These are phyloP conservation scores for Nitzschia sp. DNA, from an alignment of 108 stramenopile genomes.

Conservation along the genomic window DNA sequence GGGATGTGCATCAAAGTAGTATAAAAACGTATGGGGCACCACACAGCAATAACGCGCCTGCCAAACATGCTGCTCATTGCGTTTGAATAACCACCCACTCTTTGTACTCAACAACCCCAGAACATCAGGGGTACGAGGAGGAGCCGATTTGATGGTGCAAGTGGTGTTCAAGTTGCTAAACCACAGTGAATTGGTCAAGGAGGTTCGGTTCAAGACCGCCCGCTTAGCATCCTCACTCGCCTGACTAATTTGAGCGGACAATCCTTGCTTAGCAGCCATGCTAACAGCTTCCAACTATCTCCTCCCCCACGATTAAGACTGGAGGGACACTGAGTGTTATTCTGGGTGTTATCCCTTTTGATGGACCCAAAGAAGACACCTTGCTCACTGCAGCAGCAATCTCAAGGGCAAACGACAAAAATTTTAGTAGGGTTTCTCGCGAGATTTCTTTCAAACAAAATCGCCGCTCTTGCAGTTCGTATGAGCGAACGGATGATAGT, in stretches of 20 bases:
- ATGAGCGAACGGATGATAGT: constrained; percentile 1
- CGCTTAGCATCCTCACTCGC: constrained; percentile 88
- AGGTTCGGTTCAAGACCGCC: constrained; percentile 68
- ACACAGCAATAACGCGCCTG: constrained; percentile 94
- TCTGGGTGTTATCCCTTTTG: too few relatives aligned
- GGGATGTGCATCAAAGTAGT: constrained; percentile 91
- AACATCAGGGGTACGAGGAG: constrained; percentile 84
- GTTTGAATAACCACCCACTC: constrained; percentile 90
- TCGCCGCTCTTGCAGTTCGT: too few relatives aligned
- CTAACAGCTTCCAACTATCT: too few relatives aligned
- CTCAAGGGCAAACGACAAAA: background rate
- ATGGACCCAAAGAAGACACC: too few relatives aligned
- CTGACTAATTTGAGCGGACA: constrained; percentile 85
- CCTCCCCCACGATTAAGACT: too few relatives aligned
- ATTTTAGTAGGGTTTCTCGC: too few relatives aligned
- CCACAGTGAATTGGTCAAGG: constrained; percentile 69
- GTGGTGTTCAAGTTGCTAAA: constrained; percentile 86
- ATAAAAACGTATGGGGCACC: constrained; percentile 94
- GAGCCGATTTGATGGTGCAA: constrained; percentile 90
- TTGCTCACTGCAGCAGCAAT: background rate
- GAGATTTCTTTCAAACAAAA: too few relatives aligned
- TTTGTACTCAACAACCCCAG: constrained; percentile 70
- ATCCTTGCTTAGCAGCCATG: constrained; percentile 89
- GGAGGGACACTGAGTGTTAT: too few relatives aligned
- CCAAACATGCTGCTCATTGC: constrained; percentile 95